Conservation (phyloP, 768 basidiomycete species). For the Lactifluus pinguis region DNA sequence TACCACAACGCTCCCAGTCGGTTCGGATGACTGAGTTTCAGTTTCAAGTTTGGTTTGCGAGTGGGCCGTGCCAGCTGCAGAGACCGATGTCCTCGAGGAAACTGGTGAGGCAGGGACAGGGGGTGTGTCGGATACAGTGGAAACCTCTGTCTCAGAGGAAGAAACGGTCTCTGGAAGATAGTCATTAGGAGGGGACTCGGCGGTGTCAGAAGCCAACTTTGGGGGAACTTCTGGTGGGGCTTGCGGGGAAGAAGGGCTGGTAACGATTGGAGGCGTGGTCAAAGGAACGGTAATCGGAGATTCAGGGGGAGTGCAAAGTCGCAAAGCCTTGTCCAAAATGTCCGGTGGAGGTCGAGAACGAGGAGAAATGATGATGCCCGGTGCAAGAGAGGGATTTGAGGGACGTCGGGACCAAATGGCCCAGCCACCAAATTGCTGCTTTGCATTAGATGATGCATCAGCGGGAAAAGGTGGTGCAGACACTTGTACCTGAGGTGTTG, state of each 20-base stretch:
- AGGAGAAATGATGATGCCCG: conserved; percentile 64
- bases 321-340: conserved; percentile 47
- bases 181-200: conserved; percentile 21
- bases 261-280: not conserved
- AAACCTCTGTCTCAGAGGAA: conserved; percentile 42
- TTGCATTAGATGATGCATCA: not conserved
- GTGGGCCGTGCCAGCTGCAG: conserved; percentile 27
- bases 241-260: not conserved
- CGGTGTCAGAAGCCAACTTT: conserved; percentile 3
- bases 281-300: conserved; percentile 18
- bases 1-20: not conserved
- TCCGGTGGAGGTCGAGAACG: conserved; percentile 51
- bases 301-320: conserved; percentile 39
- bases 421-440: conserved; percentile 28
- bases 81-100: conserved; percentile 53
- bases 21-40: not conserved
- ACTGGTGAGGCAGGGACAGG: conserved; percentile 45
- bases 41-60: conserved; percentile 20
- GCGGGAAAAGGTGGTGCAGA: not conserved
- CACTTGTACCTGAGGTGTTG: not conserved
- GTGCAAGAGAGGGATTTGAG: conserved; percentile 50
- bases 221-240: not conserved
- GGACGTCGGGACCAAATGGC: conserved; percentile 73
- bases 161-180: conserved; percentile 32
- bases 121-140: conserved; percentile 38